Conservation (phyloP, 768 basidiomycete genomes). For the Cubamyces lactineus region DNA sequence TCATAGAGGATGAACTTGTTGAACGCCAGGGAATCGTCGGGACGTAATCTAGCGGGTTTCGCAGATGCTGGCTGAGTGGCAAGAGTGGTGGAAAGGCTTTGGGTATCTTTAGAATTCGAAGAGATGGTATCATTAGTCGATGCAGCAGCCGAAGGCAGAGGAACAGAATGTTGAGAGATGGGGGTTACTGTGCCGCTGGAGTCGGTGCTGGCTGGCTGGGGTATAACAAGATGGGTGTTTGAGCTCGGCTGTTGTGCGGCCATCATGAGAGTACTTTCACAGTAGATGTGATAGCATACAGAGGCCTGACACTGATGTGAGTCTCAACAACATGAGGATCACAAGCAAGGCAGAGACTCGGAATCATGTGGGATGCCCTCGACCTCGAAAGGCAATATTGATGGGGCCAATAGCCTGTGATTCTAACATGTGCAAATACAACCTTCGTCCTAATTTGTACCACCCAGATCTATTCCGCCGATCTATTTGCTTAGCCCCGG, state of each 20-base stretch:
- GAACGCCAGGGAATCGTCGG: conserved; percentile 36
- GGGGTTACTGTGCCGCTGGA: conserved; percentile 30
- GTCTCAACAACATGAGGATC: not conserved
- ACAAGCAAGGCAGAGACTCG: too few species aligned
- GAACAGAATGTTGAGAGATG: conserved; percentile 25
- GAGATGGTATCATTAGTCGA: conserved; percentile 20
- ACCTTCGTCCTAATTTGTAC: not conserved
- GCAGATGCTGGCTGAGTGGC: conserved; percentile 1
- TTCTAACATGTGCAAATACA: conserved; percentile 16
- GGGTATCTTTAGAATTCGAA: conserved; percentile 21
- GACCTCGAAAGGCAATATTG: conserved; percentile 1
- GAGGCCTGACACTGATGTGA: not conserved
- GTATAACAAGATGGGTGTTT: conserved; percentile 8
- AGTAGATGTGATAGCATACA: not conserved
- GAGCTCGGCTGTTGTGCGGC: not conserved
- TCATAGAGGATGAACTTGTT: conserved; percentile 96
- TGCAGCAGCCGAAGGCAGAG: conserved; percentile 7
- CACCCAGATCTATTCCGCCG: not conserved
- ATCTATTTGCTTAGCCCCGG: not conserved
- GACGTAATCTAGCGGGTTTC: conserved; percentile 1
- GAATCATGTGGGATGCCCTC: too few species aligned
- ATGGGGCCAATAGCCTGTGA: conserved; percentile 9
- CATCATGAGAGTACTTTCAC: not conserved
- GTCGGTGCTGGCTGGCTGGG: conserved; percentile 16
- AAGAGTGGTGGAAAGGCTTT: conserved; percentile 14